These are phyloP conservation scores for Cyclotella kingstonii DNA, from an alignment of 108 stramenopile genomes.

Conservation along the genomic window DNA sequence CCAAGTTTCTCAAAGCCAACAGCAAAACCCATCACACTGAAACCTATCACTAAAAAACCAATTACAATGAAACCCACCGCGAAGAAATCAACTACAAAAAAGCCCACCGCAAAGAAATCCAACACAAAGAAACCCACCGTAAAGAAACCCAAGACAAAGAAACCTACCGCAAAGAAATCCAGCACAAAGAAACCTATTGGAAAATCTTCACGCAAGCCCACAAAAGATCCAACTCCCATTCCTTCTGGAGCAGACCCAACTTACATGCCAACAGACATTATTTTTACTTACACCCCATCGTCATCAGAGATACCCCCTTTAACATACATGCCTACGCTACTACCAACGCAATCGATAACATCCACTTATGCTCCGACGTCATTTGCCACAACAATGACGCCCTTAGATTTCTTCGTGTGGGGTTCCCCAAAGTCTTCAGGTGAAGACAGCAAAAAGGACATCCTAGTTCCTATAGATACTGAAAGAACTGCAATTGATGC, in stretches of 20 bases:
- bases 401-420: conserved; percentile 39
- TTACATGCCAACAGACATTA: not conserved
- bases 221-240: not conserved
- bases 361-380: too few relatives aligned
- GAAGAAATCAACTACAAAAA: conserved; percentile 1
- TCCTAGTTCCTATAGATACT: conserved; percentile 8
- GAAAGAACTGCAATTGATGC: conserved; percentile 15
- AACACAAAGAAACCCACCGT: not conserved
- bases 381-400: conserved; percentile 2
- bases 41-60: not conserved
- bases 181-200: too few relatives aligned
- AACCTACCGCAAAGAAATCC: not conserved
- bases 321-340: not conserved
- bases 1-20: conserved; percentile 7
- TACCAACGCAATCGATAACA: too few relatives aligned
- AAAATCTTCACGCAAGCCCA: too few relatives aligned
- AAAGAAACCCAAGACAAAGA: not conserved
- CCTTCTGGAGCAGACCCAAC: conserved; percentile 5
- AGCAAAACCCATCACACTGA: conserved; percentile 1
- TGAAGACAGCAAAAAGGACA: conserved; percentile 8
- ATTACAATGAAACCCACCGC: not conserved
- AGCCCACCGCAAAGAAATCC: not conserved
- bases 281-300: conserved; percentile 1
- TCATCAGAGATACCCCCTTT: too few relatives aligned
- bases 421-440: conserved; percentile 26